Evolutionary conservation across 441 rosid species (phyloP).

Genomic region (Cnidoscolus chayamansa): DNA sequence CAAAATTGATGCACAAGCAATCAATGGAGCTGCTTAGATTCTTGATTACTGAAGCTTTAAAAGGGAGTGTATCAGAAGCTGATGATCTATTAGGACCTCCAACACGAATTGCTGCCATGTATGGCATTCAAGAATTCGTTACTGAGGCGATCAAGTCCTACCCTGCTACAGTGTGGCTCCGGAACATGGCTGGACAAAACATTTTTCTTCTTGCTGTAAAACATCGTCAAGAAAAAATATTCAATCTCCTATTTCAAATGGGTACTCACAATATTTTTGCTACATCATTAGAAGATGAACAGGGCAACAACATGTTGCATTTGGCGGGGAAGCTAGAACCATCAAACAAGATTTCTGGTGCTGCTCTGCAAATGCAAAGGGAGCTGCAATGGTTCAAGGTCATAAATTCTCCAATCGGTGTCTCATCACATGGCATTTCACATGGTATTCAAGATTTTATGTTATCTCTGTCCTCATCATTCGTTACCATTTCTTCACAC

Average conservation of each 20-base stretch:
- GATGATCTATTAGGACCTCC: not conserved
- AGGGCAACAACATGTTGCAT: slow-evolving; percentile 10
- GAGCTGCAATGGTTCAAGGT: no score
- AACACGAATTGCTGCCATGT: slow-evolving; percentile 5
- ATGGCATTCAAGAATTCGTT: slow-evolving; percentile 21
- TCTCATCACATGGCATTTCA: no score
- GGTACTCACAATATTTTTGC: not conserved
- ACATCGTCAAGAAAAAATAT: slow-evolving; percentile 18
- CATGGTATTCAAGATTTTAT: no score
- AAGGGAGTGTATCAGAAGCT: not conserved
- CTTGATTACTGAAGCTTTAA: slow-evolving; percentile 9
- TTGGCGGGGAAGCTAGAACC: slow-evolving; percentile 1
- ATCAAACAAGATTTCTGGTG: slow-evolving; percentile 12
- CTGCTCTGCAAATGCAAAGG: slow-evolving; percentile 2
- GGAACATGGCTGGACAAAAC: not conserved
- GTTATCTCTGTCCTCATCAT: no score
- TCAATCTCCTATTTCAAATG: slow-evolving; percentile 19
- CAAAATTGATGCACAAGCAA: slow-evolving; percentile 7
- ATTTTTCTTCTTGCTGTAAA: slow-evolving; percentile 20
- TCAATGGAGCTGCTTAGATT: slow-evolving; percentile 11
- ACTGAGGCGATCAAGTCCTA: slow-evolving; percentile 14
- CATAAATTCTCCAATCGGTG: not conserved
- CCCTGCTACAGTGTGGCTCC: slow-evolving; percentile 13
- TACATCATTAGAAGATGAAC: not conserved
- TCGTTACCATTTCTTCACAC: not conserved